Percentiles rank a stretch among this genome's conserved stretches.
These are phyloP conservation scores for Omphalea diandra DNA, from an alignment of 441 rosid genomes.

Conservation along the genomic window DNA sequence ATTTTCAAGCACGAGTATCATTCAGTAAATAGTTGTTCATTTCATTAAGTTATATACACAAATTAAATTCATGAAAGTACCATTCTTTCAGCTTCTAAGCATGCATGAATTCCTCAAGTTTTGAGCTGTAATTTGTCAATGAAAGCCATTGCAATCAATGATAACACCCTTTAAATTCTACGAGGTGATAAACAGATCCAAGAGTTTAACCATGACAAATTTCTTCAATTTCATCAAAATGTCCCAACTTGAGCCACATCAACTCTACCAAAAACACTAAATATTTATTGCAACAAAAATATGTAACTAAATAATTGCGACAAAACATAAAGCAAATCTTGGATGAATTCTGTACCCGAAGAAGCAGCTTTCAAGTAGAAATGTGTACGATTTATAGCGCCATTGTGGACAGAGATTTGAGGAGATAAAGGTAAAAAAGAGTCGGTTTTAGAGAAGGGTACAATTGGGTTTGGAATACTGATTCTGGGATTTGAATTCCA, in stretches of 20 bases:
- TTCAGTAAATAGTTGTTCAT: neutral
- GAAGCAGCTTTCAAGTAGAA: constrained; percentile 40
- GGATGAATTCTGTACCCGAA: constrained; percentile 36
- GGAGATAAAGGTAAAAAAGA: constrained; percentile 22
- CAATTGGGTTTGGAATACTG: constrained; percentile 22
- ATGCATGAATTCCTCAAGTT: neutral
- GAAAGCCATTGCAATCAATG: too few species aligned
- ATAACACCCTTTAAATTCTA: neutral
- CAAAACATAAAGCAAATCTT: neutral
- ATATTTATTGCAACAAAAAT: too few species aligned
- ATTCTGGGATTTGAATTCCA: constrained; percentile 14
- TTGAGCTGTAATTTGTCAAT: too few species aligned
- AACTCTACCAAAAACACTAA: too few species aligned
- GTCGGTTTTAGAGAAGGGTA: neutral
- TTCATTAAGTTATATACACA: neutral
- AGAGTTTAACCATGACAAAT: too few species aligned
- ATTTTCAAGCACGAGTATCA: neutral
- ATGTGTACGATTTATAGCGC: constrained; percentile 18
- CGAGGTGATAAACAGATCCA: too few species aligned
- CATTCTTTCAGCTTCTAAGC: neutral
- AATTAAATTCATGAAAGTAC: neutral
- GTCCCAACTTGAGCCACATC: too few species aligned
- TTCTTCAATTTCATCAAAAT: too few species aligned
- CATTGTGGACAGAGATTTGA: constrained; percentile 14
- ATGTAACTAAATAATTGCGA: neutral